Percentiles rank a stretch among this genome's conserved stretches.
phyloP scores from a whole-genome alignment of 2,329 filamentous ascomycete species.

The Aschersonia sp. region DNA sequence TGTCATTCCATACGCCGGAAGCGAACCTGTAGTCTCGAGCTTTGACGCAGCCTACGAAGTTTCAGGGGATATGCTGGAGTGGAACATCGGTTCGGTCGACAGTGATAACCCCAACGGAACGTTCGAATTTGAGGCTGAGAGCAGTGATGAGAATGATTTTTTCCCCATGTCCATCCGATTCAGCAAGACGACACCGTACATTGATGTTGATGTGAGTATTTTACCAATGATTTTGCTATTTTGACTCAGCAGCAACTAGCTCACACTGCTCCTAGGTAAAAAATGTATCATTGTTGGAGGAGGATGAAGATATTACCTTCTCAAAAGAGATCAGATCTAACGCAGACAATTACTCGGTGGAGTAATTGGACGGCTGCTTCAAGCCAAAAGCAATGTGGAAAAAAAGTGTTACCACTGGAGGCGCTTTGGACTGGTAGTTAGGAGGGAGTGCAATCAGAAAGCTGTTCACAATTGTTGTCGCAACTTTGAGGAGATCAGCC shows the following conservation, averaged over 20 bases:
- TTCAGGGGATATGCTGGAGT: slow-evolving; percentile 82
- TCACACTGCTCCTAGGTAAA: slow-evolving; percentile 32
- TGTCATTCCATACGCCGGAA: slow-evolving; percentile 70
- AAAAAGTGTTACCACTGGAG: no score
- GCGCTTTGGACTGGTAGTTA: no score
- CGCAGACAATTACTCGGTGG: slow-evolving; percentile 63
- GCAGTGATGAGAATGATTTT: slow-evolving; percentile 81
- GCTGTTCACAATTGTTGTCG: no score
- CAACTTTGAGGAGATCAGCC: no score
- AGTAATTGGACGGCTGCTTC: slow-evolving; percentile 39
- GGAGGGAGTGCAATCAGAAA: no score
- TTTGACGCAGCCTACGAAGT: slow-evolving; percentile 94
- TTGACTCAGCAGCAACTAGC: no score
- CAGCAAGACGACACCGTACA: slow-evolving; percentile 69
- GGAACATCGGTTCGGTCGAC: slow-evolving; percentile 79
- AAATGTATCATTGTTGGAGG: slow-evolving; percentile 55
- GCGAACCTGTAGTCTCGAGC: slow-evolving; percentile 78
- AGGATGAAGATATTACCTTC: slow-evolving; percentile 67
- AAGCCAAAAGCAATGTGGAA: no score
- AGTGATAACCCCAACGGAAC: slow-evolving; percentile 70
- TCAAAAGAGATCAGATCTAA: slow-evolving; percentile 68
- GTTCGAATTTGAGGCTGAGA: slow-evolving; percentile 90
- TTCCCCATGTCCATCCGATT: slow-evolving; percentile 95
- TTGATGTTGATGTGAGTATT: slow-evolving; percentile 79
- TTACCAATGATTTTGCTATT: background rate